Percentiles rank a stretch among this genome's conserved stretches.
Conservation (phyloP, 2,329 filamentous ascomycete genomes). For the Saccharata proteae region DNA sequence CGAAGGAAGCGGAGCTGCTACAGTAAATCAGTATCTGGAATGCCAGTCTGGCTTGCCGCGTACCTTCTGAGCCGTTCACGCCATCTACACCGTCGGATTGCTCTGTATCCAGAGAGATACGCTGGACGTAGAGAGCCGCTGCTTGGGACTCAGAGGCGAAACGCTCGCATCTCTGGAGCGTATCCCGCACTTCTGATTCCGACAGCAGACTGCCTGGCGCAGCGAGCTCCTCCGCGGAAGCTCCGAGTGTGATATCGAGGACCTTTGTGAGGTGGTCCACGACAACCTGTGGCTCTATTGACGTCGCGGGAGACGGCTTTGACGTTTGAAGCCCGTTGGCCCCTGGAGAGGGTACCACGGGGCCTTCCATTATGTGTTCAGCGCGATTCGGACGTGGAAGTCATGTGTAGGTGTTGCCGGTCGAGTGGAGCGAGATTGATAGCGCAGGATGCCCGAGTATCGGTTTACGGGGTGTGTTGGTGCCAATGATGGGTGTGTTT, state of each 20-base stretch:
- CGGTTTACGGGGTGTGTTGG: too few relatives aligned
- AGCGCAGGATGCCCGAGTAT: too few relatives aligned
- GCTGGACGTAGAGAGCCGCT: slow-evolving; percentile 86
- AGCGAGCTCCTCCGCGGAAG: slow-evolving; percentile 63
- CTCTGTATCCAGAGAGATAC: slow-evolving; percentile 44
- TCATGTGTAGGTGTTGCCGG: too few relatives aligned
- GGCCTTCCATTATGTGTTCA: slow-evolving; percentile 28
- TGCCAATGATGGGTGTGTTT: too few relatives aligned
- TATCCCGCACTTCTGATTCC: slow-evolving; percentile 58
- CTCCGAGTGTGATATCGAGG: slow-evolving; percentile 36
- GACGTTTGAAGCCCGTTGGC: slow-evolving; percentile 23
- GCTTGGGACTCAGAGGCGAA: slow-evolving; percentile 83
- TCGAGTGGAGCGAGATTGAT: too few relatives aligned
- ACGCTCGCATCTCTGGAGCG: slow-evolving; percentile 72
- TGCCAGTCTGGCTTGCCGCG: too few relatives aligned
- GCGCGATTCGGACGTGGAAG: slow-evolving; percentile 14
- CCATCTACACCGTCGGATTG: slow-evolving; percentile 23
- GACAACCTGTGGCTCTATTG: slow-evolving; percentile 35
- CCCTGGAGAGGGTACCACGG: slow-evolving; percentile 23
- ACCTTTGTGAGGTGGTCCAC: slow-evolving; percentile 37
- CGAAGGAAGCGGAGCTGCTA: slow-evolving; percentile 12
- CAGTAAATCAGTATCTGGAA: slow-evolving; percentile 28
- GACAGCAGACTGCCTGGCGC: slow-evolving; percentile 73
- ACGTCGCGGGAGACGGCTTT: slow-evolving; percentile 20
- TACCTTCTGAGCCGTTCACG: slow-evolving; percentile 21